Evolutionary conservation across 352 stramenopile genomes (phyloP).

Genomic region (Thraustochytrium striatum): DNA sequence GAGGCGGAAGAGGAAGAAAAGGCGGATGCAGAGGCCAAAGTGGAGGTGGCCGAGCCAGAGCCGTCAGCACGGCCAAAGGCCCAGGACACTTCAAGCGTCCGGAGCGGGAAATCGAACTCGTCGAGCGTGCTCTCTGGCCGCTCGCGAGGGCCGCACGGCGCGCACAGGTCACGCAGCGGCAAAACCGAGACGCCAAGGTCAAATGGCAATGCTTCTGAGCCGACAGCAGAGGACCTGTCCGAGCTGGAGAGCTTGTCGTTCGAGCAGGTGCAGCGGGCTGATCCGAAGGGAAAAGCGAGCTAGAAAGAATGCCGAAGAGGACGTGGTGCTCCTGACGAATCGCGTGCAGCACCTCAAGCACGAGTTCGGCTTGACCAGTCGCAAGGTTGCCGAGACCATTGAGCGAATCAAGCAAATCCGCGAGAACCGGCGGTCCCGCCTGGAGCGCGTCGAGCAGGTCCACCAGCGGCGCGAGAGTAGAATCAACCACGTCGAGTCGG

Average conservation of each 20-base stretch:
- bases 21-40: neutral
- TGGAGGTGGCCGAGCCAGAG: neutral
- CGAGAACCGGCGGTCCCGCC: neutral
- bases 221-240: neutral
- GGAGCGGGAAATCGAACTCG: neutral
- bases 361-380: conserved; percentile 9
- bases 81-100: neutral
- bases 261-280: neutral
- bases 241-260: neutral
- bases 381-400: conserved; percentile 2
- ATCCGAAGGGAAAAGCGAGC: conserved; percentile 17
- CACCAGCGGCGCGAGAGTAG: neutral
- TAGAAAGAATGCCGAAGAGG: neutral
- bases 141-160: neutral
- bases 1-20: neutral
- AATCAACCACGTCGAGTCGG: neutral
- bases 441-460: neutral
- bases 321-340: conserved; percentile 34
- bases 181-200: neutral
- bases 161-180: neutral
- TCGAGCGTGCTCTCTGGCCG: neutral
- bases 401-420: conserved; percentile 22
- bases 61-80: no score
- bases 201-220: neutral
- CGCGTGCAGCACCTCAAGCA: conserved; percentile 32